phyloP scores from a whole-genome alignment of 441 rosid species.

The Corymbia calophylla region DNA sequence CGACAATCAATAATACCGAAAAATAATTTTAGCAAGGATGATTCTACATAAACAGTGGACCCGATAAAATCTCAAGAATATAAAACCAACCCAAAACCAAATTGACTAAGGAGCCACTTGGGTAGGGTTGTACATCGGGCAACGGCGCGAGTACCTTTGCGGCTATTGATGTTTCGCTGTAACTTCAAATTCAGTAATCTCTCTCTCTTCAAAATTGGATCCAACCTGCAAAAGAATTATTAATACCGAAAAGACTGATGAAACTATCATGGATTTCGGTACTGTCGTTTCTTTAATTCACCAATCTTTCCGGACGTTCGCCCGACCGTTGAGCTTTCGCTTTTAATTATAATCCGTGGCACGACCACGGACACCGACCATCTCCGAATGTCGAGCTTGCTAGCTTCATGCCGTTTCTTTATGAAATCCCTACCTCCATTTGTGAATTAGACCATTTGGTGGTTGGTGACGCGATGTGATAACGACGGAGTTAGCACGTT shows the following conservation, averaged over 20 bases:
- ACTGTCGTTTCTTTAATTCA: not conserved
- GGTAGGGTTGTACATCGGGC: too few relatives aligned
- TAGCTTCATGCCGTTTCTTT: too few relatives aligned
- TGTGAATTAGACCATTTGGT: not conserved
- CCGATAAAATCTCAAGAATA: not conserved
- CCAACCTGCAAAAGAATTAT: not conserved
- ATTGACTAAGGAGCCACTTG: not conserved
- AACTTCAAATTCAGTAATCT: not conserved
- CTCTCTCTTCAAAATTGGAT: not conserved
- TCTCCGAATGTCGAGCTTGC: too few relatives aligned
- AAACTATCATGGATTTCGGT: not conserved
- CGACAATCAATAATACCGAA: not conserved
- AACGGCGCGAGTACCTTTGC: not conserved
- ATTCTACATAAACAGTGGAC: not conserved
- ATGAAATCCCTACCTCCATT: not conserved
- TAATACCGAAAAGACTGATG: not conserved
- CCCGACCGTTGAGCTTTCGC: not conserved
- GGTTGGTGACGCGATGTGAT: rapidly evolving
- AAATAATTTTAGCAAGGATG: not conserved
- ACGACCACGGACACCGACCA: not conserved
- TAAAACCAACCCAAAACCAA: not conserved
- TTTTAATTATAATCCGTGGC: not conserved
- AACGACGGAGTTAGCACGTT: not conserved
- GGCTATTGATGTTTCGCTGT: not conserved
- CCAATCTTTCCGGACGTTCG: not conserved